Conservation (phyloP, 2,329 filamentous ascomycete species). For the Fusarium sp. region DNA sequence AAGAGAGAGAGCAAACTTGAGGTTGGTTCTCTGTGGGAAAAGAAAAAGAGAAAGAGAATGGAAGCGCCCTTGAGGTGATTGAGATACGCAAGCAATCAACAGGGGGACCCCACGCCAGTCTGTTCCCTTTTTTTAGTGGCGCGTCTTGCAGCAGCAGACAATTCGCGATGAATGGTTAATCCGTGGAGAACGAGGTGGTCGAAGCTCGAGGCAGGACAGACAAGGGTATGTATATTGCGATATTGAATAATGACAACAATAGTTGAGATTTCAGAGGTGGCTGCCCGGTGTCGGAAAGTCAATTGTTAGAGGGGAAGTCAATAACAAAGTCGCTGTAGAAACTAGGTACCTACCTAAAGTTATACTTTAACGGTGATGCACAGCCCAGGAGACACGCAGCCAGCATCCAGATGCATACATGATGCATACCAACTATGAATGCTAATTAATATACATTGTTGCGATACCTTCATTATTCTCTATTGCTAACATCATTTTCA, state of each 20-base stretch:
- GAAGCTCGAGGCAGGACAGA: slow-evolving; percentile 9
- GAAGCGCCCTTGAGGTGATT: slow-evolving; percentile 16
- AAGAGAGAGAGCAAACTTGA: background rate
- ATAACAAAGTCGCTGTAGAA: slow-evolving; percentile 20
- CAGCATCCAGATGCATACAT: too few relatives aligned
- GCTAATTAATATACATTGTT: too few relatives aligned
- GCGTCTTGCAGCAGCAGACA: slow-evolving; percentile 14
- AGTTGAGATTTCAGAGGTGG: background rate
- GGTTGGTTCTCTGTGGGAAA: slow-evolving; percentile 2
- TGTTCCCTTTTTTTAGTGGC: slow-evolving; percentile 40
- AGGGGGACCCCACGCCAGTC: slow-evolving; percentile 38
- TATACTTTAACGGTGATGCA: slow-evolving; percentile 10
- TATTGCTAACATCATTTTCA: background rate
- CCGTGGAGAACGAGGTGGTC: slow-evolving; percentile 26
- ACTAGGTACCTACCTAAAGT: background rate
- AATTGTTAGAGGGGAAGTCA: slow-evolving; percentile 3
- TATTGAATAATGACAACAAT: background rate
- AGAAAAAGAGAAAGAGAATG: slow-evolving; percentile 9
- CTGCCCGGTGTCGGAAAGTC: background rate
- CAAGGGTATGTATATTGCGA: slow-evolving; percentile 13
- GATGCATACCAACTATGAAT: too few relatives aligned
- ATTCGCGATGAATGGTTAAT: background rate
- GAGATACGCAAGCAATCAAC: slow-evolving; percentile 28
- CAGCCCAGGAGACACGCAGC: slow-evolving; percentile 15
- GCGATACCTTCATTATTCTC: background rate